These are phyloP conservation scores for Rhizopus arrhizus DNA, from an alignment of 371 early-diverging fungal species.

Conservation along the genomic window DNA sequence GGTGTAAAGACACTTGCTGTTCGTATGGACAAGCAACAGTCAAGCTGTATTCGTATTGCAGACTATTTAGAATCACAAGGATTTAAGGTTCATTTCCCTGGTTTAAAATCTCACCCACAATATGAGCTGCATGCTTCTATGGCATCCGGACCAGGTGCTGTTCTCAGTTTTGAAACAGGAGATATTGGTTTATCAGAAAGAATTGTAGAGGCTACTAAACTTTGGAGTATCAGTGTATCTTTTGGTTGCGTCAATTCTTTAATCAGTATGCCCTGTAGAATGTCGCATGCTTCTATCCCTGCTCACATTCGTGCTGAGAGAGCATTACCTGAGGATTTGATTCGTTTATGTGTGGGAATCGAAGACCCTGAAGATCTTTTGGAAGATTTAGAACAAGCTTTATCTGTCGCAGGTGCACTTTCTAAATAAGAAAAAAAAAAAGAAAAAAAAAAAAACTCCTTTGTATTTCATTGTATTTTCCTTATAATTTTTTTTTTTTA, in stretches of 20 bases:
- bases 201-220: slow-evolving; percentile 80
- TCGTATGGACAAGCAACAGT: slow-evolving; percentile 85
- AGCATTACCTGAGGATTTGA: slow-evolving; percentile 89
- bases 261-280: slow-evolving; percentile 96
- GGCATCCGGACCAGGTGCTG: slow-evolving; percentile 90
- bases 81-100: slow-evolving; percentile 89
- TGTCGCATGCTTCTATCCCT: slow-evolving; percentile 97
- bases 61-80: slow-evolving; percentile 76
- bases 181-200: slow-evolving; percentile 78
- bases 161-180: slow-evolving; percentile 92
- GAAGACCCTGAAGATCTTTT: slow-evolving; percentile 93
- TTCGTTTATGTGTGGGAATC: slow-evolving; percentile 96
- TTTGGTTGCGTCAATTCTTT: slow-evolving; percentile 97
- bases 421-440: slow-evolving; percentile 2
- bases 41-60: slow-evolving; percentile 77
- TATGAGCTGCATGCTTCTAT: slow-evolving; percentile 79
- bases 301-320: slow-evolving; percentile 85
- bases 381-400: slow-evolving; percentile 82
- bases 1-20: slow-evolving; percentile 89
- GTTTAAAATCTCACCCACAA: slow-evolving; percentile 84
- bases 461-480: background rate
- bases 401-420: slow-evolving; percentile 73
- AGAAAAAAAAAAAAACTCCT: background rate
- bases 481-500: background rate
- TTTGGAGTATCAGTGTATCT: slow-evolving; percentile 92